Evolutionary conservation across 208 protist genomes (phyloP), one percentile per base, ranked within the genome.

Genomic region (Trypanosoma mega): DNA sequence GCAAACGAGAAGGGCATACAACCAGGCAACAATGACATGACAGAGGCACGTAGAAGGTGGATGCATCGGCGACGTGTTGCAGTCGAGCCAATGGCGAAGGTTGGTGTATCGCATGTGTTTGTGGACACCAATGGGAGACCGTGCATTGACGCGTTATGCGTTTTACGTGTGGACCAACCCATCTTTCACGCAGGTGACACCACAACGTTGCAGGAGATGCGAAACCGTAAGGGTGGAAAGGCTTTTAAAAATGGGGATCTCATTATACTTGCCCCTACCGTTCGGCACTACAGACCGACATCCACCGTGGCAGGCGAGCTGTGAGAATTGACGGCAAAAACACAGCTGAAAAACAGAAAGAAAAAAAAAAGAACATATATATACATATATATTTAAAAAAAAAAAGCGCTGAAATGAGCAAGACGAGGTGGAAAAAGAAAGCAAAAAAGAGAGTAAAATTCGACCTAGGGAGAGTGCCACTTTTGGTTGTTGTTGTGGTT

Each of bases 131-230:
- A 31, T 21, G 43, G 36, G 20, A 60, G 36, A 34, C 41, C 43
- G 30, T 26, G 53, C 23, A 45, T 68, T 9, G 20, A 37, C 29
- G 30, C 24, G 23, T 54, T 68, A 3, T 46, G 43, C 3, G 29
- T 53, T 37, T 24, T 68, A 14, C 34, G 51, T 20, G 51, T 56
- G 6, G 51, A 58, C 23, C 58, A 33, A 18, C 62, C 62, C 33
- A n/a, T 59, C 27, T 68, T 68, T 50, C 62, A 68, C 21, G 20
- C 29, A 11, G 62, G 62, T 11, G 62, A 68, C 29, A 46, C 45
- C 51, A 60, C 41, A 1, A 68, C 62, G 9, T 60, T 68, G 52
- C 49, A 68, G 26, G 62, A 68, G 34, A 36, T 68, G 1, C 62
- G 62, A 18, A 43, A 4, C 20, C 34, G 31, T 12, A 51, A 27